Percentiles rank a stretch among this genome's conserved stretches.
These are phyloP conservation scores for Colletotrichum caudatum DNA, from an alignment of 2,329 filamentous ascomycete species.

Conservation along the genomic window DNA sequence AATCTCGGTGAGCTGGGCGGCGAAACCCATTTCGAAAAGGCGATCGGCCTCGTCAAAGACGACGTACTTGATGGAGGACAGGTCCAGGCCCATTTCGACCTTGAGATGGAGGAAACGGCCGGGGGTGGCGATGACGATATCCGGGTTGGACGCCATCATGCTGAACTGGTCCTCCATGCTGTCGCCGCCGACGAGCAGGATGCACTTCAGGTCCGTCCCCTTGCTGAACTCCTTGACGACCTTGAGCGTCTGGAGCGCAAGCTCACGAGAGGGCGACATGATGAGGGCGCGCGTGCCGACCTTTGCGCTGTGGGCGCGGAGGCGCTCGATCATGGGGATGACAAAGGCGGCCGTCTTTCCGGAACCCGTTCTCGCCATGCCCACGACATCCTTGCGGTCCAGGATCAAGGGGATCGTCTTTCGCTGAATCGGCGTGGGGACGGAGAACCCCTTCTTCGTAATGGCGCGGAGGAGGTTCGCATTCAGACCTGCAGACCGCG, in stretches of 20 bases:
- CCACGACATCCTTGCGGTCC: conserved; percentile 94
- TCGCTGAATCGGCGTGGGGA: conserved; percentile 96
- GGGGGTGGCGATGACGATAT: conserved; percentile 96
- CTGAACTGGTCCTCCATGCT: conserved; percentile 95
- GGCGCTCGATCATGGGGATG: conserved; percentile 95
- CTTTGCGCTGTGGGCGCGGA: conserved; percentile 88
- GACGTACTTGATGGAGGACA: conserved; percentile 92
- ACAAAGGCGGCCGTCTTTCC: conserved; percentile 99
- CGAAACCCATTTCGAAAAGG: conserved; percentile 98
- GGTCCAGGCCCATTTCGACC: conserved; percentile 92
- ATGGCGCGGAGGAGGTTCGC: conserved; percentile 89
- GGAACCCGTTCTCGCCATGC: conserved; percentile 98
- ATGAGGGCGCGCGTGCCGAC: conserved; percentile 90
- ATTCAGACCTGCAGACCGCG: conserved; percentile 71
- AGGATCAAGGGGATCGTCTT: conserved; percentile 95
- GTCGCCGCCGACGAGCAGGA: conserved; percentile 93
- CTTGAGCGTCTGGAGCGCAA: conserved; percentile 94
- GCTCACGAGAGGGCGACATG: conserved; percentile 90
- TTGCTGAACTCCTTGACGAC: conserved; percentile 94
- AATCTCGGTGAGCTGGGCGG: conserved; percentile 92
- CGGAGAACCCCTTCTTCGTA: conserved; percentile 91
- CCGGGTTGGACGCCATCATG: conserved; percentile 92
- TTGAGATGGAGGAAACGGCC: conserved; percentile 97
- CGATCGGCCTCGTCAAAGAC: conserved; percentile 98
- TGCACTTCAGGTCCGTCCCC: conserved; percentile 91